Base-by-base conservation (phyloP, 768 basidiomycete genomes). In the Leccinum subtestaceum region DNA sequence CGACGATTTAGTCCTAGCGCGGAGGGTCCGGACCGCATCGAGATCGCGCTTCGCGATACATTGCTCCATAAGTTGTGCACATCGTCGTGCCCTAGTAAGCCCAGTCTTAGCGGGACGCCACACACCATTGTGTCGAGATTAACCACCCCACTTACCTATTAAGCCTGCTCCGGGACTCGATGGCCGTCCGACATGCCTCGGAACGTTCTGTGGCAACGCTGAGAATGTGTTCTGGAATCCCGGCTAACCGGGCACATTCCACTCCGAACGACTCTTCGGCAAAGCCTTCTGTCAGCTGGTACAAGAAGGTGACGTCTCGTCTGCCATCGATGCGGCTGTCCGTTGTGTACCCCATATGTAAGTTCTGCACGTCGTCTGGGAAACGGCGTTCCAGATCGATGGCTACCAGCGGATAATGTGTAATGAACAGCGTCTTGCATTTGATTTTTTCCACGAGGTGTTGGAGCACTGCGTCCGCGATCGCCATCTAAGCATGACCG, bases 361-460 rank as follows among this genome's bases (percentile, higher is more conserved):
- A 70, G 68, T 95, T 95, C 64, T 86, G 80, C 38, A 93, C 76
- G 13, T 84, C 79, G 13, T 68, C 60, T 1, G 88, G 85, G 68
- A 82, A 88, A 58, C 78, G 79, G 29, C 76, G 78, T 63, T 84
- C 83, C 25, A 93, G 68, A 47, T 85, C 84, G 4, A 78, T 74
- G n/a, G 92, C 92, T 12, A 96, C 83, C 36, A 87, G 77, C 4
- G 95, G 94, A 67, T 97, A 98, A 70, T 98, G 95, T 0, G 96
- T 98, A 67, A 98, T 96, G 72, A 98, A 98, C 36, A 98, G 74
- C 1, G 89, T 91, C 71, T 87, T 88, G 74, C 85, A 87, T 61
- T 79, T 80, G 27, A 78, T 81, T 1, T 68, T 70, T 60, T 81
- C 73, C 15, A 88, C 78, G 8, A 95, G 78, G 55, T 93, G 82